Conservation (phyloP, 495 filamentous ascomycete genomes). For the Chaetomium tenue region DNA sequence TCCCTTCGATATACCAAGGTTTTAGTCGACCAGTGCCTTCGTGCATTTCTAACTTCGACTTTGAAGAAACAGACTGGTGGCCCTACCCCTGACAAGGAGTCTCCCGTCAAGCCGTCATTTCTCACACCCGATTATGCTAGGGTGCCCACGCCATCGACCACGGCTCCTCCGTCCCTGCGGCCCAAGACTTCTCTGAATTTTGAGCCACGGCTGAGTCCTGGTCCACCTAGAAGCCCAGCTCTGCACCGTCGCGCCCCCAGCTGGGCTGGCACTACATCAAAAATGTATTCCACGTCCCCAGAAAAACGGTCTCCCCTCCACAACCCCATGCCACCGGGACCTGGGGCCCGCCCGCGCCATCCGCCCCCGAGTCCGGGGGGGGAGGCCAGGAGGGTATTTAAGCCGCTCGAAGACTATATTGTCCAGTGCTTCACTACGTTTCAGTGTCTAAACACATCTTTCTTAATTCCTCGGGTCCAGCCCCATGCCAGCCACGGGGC, state of each 20-base stretch:
- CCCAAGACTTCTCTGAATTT: slow-evolving; percentile 10
- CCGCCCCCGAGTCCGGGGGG: slow-evolving; percentile 28
- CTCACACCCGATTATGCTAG: slow-evolving; percentile 5
- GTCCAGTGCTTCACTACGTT: slow-evolving; percentile 63
- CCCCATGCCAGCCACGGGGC: slow-evolving; percentile 10
- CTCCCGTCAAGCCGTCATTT: background rate
- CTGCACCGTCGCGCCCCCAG: slow-evolving; percentile 37
- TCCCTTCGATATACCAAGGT: slow-evolving; percentile 37
- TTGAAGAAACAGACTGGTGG: slow-evolving; percentile 20
- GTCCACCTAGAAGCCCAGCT: slow-evolving; percentile 6
- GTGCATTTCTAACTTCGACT: slow-evolving; percentile 26
- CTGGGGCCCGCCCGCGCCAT: slow-evolving; percentile 17
- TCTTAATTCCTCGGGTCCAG: slow-evolving; percentile 47
- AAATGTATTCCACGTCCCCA: slow-evolving; percentile 43
- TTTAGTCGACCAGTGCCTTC: slow-evolving; percentile 34
- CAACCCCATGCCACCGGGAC: slow-evolving; percentile 8
- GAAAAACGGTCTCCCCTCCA: slow-evolving; percentile 33
- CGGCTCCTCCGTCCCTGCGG: background rate
- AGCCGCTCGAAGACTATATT: slow-evolving; percentile 73
- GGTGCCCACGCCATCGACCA: background rate
- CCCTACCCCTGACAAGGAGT: slow-evolving; percentile 2
- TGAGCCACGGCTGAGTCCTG: background rate
- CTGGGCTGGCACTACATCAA: slow-evolving; percentile 25
- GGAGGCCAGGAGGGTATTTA: slow-evolving; percentile 57
- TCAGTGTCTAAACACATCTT: slow-evolving; percentile 71